These are phyloP conservation scores for Solanum corneliomulleri DNA, from an alignment of 257 asterid species.

Conservation along the genomic window DNA sequence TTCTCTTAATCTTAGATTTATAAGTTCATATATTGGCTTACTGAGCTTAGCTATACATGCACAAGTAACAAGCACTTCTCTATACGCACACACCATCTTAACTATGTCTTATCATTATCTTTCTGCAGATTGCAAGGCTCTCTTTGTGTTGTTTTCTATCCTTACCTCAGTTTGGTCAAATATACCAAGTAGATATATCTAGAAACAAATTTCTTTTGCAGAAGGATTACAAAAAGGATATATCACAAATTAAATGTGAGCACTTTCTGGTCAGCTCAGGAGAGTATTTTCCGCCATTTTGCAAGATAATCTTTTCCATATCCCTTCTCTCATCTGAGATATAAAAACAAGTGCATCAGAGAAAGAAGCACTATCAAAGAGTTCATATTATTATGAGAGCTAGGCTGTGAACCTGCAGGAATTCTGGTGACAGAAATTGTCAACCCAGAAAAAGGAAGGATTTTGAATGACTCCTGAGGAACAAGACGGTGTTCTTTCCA, in stretches of 20 bases:
- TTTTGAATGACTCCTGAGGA: slow-evolving; percentile 77
- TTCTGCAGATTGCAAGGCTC: not conserved
- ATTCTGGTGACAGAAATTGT: slow-evolving; percentile 73
- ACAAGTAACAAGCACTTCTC: not conserved
- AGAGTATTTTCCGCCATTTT: slow-evolving; percentile 90
- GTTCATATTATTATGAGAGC: not conserved
- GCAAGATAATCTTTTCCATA: slow-evolving; percentile 57
- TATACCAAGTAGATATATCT: not conserved
- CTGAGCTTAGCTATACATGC: not conserved
- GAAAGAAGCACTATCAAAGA: not conserved
- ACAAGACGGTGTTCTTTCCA: slow-evolving; percentile 99
- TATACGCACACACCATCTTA: not conserved
- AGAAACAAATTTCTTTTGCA: not conserved
- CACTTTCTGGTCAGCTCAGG: slow-evolving; percentile 79
- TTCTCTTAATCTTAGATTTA: not conserved
- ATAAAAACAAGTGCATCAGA: not conserved
- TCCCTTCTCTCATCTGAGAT: slow-evolving; percentile 69
- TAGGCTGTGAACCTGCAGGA: slow-evolving; percentile 53
- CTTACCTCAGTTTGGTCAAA: not conserved
- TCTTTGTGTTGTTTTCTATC: not conserved
- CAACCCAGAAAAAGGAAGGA: slow-evolving; percentile 86
- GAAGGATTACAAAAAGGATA: slow-evolving; percentile 42
- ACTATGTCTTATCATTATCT: not conserved
- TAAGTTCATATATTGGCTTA: not conserved
- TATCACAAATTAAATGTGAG: slow-evolving; percentile 85